phyloP scores from a whole-genome alignment of 139 green algal species.

The Diplosphaera chodatii region DNA sequence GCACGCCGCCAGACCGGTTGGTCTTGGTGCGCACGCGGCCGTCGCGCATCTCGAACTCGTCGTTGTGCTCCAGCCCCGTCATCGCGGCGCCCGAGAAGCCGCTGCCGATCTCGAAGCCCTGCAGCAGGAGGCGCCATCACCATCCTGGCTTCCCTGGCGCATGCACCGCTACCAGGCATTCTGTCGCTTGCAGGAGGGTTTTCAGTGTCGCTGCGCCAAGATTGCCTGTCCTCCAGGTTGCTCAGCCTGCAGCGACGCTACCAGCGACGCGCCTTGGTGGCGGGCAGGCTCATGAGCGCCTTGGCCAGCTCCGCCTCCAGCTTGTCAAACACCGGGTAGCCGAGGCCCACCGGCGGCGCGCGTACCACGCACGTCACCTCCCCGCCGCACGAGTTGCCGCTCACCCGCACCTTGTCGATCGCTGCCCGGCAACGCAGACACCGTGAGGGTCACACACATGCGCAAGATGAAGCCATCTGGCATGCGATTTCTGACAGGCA shows the following conservation, averaged over 20 bases:
- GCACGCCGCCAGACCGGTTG: constrained; percentile 72
- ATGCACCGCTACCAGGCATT: too few species aligned
- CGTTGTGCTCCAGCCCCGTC: constrained; percentile 93
- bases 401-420: constrained; percentile 89
- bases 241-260: too few species aligned
- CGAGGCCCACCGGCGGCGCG: constrained; percentile 77
- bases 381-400: constrained; percentile 92
- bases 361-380: constrained; percentile 97
- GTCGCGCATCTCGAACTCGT: constrained; percentile 86
- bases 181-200: too few species aligned
- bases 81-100: constrained; percentile 81
- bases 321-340: constrained; percentile 96
- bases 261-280: constrained; percentile 71
- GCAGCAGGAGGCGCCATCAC: background rate
- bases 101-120: constrained; percentile 97
- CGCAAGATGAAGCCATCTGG: background rate
- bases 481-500: background rate
- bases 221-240: too few species aligned
- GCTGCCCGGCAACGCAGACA: constrained; percentile 32
- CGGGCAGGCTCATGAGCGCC: constrained; percentile 91
- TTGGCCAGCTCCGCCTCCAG: constrained; percentile 97
- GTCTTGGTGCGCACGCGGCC: constrained; percentile 79
- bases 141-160: too few species aligned
- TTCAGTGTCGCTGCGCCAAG: too few species aligned
- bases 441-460: background rate